Conservation (phyloP, 139 green algal species). For the Chlorella sp. region DNA sequence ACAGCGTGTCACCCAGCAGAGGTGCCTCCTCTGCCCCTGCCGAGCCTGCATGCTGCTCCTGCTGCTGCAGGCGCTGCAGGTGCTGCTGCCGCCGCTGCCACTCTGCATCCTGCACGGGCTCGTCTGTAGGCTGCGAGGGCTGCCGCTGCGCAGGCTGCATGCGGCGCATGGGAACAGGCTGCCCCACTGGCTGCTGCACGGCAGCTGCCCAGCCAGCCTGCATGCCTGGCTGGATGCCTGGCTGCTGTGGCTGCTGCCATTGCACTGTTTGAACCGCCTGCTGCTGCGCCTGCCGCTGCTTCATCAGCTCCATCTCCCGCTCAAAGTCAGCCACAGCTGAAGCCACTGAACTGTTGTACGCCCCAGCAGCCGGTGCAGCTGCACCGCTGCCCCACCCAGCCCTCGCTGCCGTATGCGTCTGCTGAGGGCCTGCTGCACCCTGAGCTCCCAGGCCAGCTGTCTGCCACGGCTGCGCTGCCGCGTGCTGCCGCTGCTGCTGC, state of each 20-base stretch:
- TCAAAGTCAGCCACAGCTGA: too few relatives aligned
- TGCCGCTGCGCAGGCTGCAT: not conserved
- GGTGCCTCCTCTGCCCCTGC: not conserved
- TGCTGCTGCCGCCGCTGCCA: not conserved
- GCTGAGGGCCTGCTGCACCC: too few relatives aligned
- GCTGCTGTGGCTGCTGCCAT: not conserved
- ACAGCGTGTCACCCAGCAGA: not conserved
- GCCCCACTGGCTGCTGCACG: not conserved
- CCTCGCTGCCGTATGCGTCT: too few relatives aligned
- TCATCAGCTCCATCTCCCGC: not conserved
- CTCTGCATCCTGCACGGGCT: not conserved
- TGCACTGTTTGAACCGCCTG: not conserved
- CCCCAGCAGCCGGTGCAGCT: too few relatives aligned
- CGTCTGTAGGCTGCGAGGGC: not conserved
- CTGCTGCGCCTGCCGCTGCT: not conserved
- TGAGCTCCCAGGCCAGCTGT: not conserved
- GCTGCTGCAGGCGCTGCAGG: conserved; percentile 28
- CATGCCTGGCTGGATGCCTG: not conserved
- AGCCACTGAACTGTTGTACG: too few relatives aligned
- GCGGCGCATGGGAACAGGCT: not conserved
- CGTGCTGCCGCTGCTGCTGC: not conserved
- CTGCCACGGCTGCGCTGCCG: not conserved
- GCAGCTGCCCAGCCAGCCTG: not conserved
- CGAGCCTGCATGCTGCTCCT: not conserved
- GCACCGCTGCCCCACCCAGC: too few relatives aligned